phyloP scores from a whole-genome alignment of 192 early-diverging fungal genomes.

The Coemansia javaensis region DNA sequence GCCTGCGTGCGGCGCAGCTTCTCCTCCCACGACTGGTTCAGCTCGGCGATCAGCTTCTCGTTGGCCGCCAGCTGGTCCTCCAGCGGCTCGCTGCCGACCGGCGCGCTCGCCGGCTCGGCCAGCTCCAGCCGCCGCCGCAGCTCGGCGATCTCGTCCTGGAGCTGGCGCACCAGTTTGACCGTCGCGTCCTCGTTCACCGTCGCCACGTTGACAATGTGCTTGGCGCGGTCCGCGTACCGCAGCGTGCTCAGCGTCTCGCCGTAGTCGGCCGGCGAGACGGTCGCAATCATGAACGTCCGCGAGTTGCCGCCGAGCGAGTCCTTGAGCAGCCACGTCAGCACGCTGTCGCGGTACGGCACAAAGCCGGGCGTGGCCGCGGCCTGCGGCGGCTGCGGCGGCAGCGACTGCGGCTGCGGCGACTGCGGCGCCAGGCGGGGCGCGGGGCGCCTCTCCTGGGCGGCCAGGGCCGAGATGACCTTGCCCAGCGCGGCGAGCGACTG shows the following conservation, averaged over 20 bases:
- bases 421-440: conserved; percentile 24
- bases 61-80: conserved; percentile 75
- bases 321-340: conserved; percentile 77
- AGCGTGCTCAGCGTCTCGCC: conserved; percentile 80
- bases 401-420: background rate
- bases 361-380: conserved; percentile 40
- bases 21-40: conserved; percentile 82
- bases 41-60: conserved; percentile 81
- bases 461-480: conserved; percentile 88
- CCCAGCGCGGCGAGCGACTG: conserved; percentile 86
- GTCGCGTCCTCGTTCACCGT: conserved; percentile 88
- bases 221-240: conserved; percentile 87
- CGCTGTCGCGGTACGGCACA: conserved; percentile 91
- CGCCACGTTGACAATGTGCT: conserved; percentile 85
- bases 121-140: conserved; percentile 56
- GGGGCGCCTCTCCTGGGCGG: conserved; percentile 56
- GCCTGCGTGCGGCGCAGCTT: conserved; percentile 67
- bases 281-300: conserved; percentile 75
- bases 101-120: background rate
- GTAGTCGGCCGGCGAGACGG: conserved; percentile 71
- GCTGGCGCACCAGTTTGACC: conserved; percentile 69
- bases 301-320: conserved; percentile 83
- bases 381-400: background rate
- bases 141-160: conserved; percentile 72
- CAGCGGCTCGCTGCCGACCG: conserved; percentile 23